Base-by-base conservation (phyloP, 305 asterid genomes). In the Fraxinus platypoda region DNA sequence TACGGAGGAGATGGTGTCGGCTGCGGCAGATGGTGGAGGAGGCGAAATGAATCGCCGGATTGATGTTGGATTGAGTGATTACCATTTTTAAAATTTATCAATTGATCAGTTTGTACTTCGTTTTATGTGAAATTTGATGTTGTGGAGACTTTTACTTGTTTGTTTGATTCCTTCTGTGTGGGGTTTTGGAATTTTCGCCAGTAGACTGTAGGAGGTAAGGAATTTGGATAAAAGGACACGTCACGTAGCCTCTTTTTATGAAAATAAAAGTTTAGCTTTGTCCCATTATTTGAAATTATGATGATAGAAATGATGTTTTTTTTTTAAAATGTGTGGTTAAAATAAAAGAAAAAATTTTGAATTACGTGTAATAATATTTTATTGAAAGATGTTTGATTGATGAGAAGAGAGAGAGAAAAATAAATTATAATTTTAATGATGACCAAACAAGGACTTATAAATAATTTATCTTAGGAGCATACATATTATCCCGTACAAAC, bases 41-140 rank as follows among this genome's bases (percentile, higher is more conserved):
- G 70, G 97, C 94, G 85, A 93, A 86, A 35, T 89, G 88, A 26
- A 93, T 86, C 82, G 94, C 94, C 34, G 97, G 92, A 34, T 90
- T 90, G 72, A 90, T 74, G 83, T 89, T 92, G 73, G 92, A 88
- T 85, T 89, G 93, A 59, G 91, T 21, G 82, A 89, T 78, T 57
- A 35, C 80, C 91, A 88, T 88, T 23, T 66, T 57, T 30, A 26
- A 3, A 68, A 68, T 30, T 68, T 13, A 1, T 37, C 35, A 26
- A 12, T 26, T 35, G 83, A 78, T 79, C 12, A 34, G 35, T 38
- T 38, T 19, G 71, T 8, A 62, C 30, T 23, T 59, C 25, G 30
- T 8, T 26, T 4, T 6, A 21, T 49, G 19, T 54, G 64, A 54
- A 54, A n/a, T 54, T 54, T n/a, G 26, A 54, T 54, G 21, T 54